phyloP scores from a whole-genome alignment of 208 protist genomes.

The Phytomonas francai region DNA sequence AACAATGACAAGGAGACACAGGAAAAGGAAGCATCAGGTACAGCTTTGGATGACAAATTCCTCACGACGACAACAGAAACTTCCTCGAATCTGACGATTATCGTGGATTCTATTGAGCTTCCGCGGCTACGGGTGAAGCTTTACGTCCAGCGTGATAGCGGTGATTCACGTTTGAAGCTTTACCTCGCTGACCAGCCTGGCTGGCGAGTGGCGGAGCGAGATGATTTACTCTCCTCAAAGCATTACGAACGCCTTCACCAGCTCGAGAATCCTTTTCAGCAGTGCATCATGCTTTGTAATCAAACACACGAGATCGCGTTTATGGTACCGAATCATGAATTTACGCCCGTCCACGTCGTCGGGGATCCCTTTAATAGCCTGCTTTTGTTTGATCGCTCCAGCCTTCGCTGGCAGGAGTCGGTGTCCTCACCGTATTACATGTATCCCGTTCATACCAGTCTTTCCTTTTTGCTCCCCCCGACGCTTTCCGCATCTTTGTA shows the following conservation, averaged over 20 bases:
- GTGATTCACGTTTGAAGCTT: constrained; percentile 35
- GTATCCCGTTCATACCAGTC: constrained; percentile 81
- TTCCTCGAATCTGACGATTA: background rate
- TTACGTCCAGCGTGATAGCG: constrained; percentile 38
- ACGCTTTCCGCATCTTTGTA: constrained; percentile 90
- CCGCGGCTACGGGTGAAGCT: constrained; percentile 86
- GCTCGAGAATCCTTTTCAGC: constrained; percentile 43
- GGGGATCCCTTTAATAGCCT: constrained; percentile 47
- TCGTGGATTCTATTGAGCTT: constrained; percentile 75
- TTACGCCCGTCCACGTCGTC: constrained; percentile 31
- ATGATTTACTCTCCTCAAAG: no score
- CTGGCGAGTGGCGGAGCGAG: constrained; percentile 54
- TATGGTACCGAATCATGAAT: constrained; percentile 74
- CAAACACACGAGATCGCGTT: constrained; percentile 42
- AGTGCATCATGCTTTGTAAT: constrained; percentile 64
- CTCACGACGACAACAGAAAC: constrained; percentile 10
- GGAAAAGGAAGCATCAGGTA: background rate
- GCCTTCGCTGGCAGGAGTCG: constrained; percentile 58
- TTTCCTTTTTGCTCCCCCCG: constrained; percentile 79
- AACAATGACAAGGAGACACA: background rate
- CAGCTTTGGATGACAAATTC: background rate
- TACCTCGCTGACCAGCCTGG: constrained; percentile 72
- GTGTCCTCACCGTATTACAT: constrained; percentile 85
- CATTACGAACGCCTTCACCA: constrained; percentile 7
- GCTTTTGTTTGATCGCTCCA: constrained; percentile 65